Evolutionary conservation across 2,329 filamentous ascomycete genomes (phyloP).

Genomic region (Catunica adiposa): DNA sequence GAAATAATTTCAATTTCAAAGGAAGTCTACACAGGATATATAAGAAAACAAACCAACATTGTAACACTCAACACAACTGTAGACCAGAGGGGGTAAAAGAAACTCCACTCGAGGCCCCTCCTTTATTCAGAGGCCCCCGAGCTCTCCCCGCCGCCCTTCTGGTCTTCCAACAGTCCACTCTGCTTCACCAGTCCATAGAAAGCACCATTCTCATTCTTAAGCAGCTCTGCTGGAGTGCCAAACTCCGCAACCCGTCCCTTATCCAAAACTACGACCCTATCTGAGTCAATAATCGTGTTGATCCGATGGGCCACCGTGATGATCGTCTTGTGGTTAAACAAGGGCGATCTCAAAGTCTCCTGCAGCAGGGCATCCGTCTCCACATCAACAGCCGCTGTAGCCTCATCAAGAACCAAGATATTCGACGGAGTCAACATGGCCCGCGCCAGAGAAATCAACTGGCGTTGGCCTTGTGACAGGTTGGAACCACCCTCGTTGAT

Average conservation of each 20-base stretch:
- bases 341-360: slow-evolving; percentile 42
- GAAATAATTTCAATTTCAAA: too few relatives aligned
- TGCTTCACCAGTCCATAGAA: slow-evolving; percentile 90
- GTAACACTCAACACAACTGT: too few relatives aligned
- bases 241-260: slow-evolving; percentile 84
- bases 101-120: neutral
- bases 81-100: neutral
- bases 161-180: slow-evolving; percentile 49
- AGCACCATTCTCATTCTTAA: slow-evolving; percentile 55
- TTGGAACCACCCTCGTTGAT: slow-evolving; percentile 94
- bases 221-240: slow-evolving; percentile 64
- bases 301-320: slow-evolving; percentile 97
- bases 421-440: slow-evolving; percentile 91
- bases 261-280: slow-evolving; percentile 86
- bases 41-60: too few relatives aligned
- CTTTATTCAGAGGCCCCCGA: neutral
- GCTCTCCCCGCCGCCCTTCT: neutral
- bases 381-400: slow-evolving; percentile 61
- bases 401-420: slow-evolving; percentile 92
- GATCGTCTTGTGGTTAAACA: slow-evolving; percentile 84
- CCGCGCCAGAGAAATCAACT: slow-evolving; percentile 82
- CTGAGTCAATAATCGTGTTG: slow-evolving; percentile 82
- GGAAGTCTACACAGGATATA: too few relatives aligned
- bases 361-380: slow-evolving; percentile 53
- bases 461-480: slow-evolving; percentile 83